Evolutionary conservation across 352 stramenopile species (phyloP).

Genomic region (Elongisporangium prolatum): DNA sequence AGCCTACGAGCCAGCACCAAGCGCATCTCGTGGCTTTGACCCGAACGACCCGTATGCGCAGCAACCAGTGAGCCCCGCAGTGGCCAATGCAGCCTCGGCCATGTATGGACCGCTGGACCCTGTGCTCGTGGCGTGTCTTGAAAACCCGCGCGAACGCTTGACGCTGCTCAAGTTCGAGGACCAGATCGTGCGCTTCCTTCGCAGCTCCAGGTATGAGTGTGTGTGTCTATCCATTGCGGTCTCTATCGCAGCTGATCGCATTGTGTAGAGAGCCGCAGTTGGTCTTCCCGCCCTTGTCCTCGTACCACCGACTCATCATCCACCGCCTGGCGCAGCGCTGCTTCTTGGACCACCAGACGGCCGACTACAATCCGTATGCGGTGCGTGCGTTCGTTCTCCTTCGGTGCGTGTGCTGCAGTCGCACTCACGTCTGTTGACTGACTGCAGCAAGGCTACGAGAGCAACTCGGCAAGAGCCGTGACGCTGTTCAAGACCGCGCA

Average conservation of each 20-base stretch:
- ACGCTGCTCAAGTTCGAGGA: conserved; percentile 86
- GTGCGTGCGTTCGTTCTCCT: conserved; percentile 1
- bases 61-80: conserved; percentile 51
- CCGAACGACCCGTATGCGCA: conserved; percentile 20
- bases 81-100: conserved; percentile 40
- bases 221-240: conserved; percentile 1
- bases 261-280: conserved; percentile 48
- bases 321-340: conserved; percentile 94
- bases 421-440: background rate
- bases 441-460: conserved; percentile 35
- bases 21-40: conserved; percentile 10
- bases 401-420: background rate
- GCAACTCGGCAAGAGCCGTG: conserved; percentile 74
- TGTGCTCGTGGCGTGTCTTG: conserved; percentile 68
- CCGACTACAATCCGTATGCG: conserved; percentile 56
- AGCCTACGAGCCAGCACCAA: conserved; percentile 32
- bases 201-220: conserved; percentile 29
- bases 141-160: conserved; percentile 77
- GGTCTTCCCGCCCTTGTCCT: conserved; percentile 79
- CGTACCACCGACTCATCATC: conserved; percentile 86
- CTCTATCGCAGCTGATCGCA: background rate
- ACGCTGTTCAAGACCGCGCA: conserved; percentile 86
- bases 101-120: conserved; percentile 59
- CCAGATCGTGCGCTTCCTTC: conserved; percentile 81
- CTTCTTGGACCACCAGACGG: conserved; percentile 84